These are phyloP conservation scores for Sarocladium strictum DNA, from an alignment of 2,329 filamentous ascomycete genomes.

Conservation along the genomic window DNA sequence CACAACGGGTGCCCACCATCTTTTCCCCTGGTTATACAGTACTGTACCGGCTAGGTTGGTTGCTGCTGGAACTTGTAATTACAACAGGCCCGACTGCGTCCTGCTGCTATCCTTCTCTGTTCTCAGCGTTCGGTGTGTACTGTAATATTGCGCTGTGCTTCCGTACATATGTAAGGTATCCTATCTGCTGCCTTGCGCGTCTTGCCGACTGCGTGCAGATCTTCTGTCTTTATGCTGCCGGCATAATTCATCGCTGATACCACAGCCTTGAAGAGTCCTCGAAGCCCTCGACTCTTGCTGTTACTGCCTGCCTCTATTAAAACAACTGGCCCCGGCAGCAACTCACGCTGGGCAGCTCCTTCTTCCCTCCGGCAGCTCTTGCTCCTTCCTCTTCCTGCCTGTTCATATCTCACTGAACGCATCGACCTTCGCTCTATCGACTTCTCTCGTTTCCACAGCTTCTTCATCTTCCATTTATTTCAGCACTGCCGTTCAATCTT, in stretches of 20 bases:
- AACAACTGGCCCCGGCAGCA: not conserved
- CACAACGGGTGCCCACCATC: constrained; percentile 7
- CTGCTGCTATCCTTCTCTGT: too few species aligned
- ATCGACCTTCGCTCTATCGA: too few species aligned
- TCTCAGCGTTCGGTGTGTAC: not conserved
- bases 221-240: not conserved
- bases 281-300: not conserved
- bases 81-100: constrained; percentile 5
- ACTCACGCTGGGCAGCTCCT: not conserved
- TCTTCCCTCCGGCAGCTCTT: not conserved
- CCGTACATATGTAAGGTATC: constrained; percentile 7
- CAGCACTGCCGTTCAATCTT: not conserved
- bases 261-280: not conserved
- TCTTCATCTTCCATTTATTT: not conserved
- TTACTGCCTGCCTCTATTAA: constrained; percentile 2
- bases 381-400: not conserved
- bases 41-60: not conserved
- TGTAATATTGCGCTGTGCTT: not conserved
- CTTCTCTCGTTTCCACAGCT: not conserved
- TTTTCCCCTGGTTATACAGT: constrained; percentile 3
- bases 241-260: not conserved
- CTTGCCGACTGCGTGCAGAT: not conserved
- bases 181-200: constrained; percentile 1
- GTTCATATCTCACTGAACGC: not conserved
- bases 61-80: constrained; percentile 7